Base-by-base conservation (phyloP, 805 yeast species). In the Wickerhamiella nectarea region DNA sequence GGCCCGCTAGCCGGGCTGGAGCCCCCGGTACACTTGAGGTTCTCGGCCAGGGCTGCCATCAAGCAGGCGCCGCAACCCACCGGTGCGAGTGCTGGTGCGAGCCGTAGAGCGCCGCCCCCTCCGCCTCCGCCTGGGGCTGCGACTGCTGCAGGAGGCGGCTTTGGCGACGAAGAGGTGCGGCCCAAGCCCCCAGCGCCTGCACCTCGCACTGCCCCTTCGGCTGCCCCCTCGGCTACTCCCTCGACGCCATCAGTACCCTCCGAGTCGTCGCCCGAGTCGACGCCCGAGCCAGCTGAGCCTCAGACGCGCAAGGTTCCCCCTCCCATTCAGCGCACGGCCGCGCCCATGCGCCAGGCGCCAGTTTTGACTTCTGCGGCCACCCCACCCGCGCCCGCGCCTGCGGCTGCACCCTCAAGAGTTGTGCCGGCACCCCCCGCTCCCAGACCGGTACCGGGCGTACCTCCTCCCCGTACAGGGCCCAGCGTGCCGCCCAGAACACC, bases 1-100 rank as follows among this genome's bases (percentile, higher is more conserved):
- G 81, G 87, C 18, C 79, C 91, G 25, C 64, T 89, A 60, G 80
- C 80, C 22, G 93, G 93, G 1, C 62, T 80, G 20, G 93, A 83
- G 56, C 93, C 93, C 4, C 94, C 94, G 12, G 66, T 83, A 41
- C 93, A 91, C 3, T 68, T 89, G 50, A 71, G 68, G 31, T 55
- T 48, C 41, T 60, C 59, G 2, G 56, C 59, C 38, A 48, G 47
- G 39, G 34, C 40, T 25, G 10, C 36, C 34, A 29, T 39, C 18
- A 10, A 15, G 19, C 36, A 58, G 45, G 35, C 56, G 46, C 29
- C n/a, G n/a, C n/a, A n/a, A n/a, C n/a, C 49, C 12, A 42, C 40
- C 4, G 36, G 44, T 10, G 28, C 35, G 9, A 24, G 26, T 3
- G 42, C 36, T 20, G 20, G 24, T 5, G 17, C 38, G 9, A 9